A percentile compares a stretch with the other conserved stretches of the same genome.
phyloP scores from a whole-genome alignment of 805 yeast species.

The Sugiyamaella floridensis region DNA sequence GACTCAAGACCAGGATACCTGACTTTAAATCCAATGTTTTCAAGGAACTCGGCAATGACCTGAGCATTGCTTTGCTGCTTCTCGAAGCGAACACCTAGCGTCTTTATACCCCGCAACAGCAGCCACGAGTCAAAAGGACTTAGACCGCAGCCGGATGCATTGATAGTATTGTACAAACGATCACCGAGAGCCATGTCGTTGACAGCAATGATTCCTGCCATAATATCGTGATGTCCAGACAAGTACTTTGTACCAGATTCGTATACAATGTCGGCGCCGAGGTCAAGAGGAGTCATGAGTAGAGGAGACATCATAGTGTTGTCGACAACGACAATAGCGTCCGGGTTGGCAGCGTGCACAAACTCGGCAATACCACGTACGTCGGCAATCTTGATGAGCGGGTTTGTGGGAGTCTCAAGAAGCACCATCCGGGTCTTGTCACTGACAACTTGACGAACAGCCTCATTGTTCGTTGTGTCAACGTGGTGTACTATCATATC shows the following conservation, averaged over 20 bases:
- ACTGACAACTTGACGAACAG: constrained; percentile 51
- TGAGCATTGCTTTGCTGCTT: constrained; percentile 80
- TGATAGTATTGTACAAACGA: constrained; percentile 65
- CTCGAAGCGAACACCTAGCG: constrained; percentile 78
- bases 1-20: constrained; percentile 78
- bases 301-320: constrained; percentile 97
- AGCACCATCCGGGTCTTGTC: constrained; percentile 66
- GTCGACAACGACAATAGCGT: constrained; percentile 76
- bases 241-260: constrained; percentile 91
- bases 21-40: constrained; percentile 62
- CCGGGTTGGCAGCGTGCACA: constrained; percentile 63
- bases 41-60: constrained; percentile 67
- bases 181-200: constrained; percentile 58
- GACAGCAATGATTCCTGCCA: constrained; percentile 90
- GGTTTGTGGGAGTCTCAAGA: constrained; percentile 90
- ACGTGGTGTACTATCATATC: constrained; percentile 64
- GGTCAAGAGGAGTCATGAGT: constrained; percentile 73
- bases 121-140: constrained; percentile 94
- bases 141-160: constrained; percentile 85
- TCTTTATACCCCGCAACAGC: constrained; percentile 78
- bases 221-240: constrained; percentile 92
- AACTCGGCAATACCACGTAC: constrained; percentile 56
- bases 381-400: constrained; percentile 82
- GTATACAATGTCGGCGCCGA: constrained; percentile 86
- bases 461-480: constrained; percentile 69